Evolutionary conservation across 1,284 basidiomycete species (phyloP), one percentile per base, ranked within the genome.

Genomic region (Athelia sp.): DNA sequence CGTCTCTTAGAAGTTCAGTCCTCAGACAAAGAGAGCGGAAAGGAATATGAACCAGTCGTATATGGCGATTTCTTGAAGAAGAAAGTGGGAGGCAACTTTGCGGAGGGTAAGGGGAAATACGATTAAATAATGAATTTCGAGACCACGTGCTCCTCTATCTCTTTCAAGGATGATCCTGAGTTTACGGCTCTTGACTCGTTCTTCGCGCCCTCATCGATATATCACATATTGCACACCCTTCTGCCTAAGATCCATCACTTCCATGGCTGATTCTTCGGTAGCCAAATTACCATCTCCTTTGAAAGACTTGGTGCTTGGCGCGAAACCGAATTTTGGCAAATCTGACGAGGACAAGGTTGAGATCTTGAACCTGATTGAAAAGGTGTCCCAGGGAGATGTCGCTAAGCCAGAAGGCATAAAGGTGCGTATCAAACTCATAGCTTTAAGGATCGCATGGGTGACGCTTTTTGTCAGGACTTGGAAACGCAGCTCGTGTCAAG

Each of bases 71-170:
- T 89, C 62, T 66, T 92, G 52, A 52, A 79, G 57, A 64, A 61
- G n/a, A 92, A 92, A 62, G 87, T 93, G 34, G 74, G 72, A 9
- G 75, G 63, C 45, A 91, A 91, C 59, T 91, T 91, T 63, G 66
- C 72, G 29, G 58, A 58, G 6, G 70, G 72, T 1, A 69, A 71
- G 49, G 75, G 75, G 32, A 74, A 68, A 55, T 69, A 72, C 45
- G 61, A 69, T 50, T 64, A 42, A 45, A 32, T 54, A 66, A 65
- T 64, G 60, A 64, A 6, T 29, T 29, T 13, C 26, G 6, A 29
- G 13, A 59, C 57, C 47, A 36, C 19, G 36, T 46, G 45, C 35
- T 40, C 45, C 26, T n/a, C 44, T 47, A 45, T 15, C n/a, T 19
- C 9, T 36, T 24, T 32, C 21, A 15, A 15, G 6, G 19, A 40